Evolutionary conservation across 495 filamentous ascomycete genomes (phyloP).

Genomic region (Platismatia glauca): DNA sequence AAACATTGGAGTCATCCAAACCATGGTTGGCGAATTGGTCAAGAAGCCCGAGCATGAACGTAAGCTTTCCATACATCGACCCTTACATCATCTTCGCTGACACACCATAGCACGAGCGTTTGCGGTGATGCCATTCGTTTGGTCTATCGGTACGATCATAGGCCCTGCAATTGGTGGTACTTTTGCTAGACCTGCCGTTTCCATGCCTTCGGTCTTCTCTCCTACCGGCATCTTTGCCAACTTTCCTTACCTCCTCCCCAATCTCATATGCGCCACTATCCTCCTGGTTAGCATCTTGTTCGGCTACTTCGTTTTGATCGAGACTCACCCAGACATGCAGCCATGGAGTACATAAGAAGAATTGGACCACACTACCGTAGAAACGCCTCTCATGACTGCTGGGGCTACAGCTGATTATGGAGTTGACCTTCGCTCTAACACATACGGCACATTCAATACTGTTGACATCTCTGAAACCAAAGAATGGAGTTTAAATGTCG

Average conservation of each 20-base stretch:
- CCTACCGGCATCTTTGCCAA: constrained; percentile 54
- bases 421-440: constrained; percentile 63
- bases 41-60: constrained; percentile 73
- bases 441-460: constrained; percentile 67
- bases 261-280: constrained; percentile 63
- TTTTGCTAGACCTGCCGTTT: constrained; percentile 62
- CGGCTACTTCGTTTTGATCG: constrained; percentile 64
- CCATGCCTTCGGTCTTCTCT: constrained; percentile 58
- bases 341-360: constrained; percentile 46
- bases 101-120: constrained; percentile 56
- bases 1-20: constrained; percentile 82
- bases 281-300: constrained; percentile 64
- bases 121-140: constrained; percentile 81
- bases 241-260: constrained; percentile 78
- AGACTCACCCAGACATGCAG: constrained; percentile 76
- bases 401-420: constrained; percentile 59
- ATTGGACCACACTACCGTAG: constrained; percentile 45
- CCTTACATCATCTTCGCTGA: background rate
- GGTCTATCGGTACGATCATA: constrained; percentile 77
- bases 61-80: constrained; percentile 35
- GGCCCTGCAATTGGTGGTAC: constrained; percentile 74
- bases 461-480: constrained; percentile 44
- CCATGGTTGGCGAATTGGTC: constrained; percentile 83
- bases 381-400: constrained; percentile 65
- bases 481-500: constrained; percentile 38